phyloP scores from a whole-genome alignment of 345 rosid genomes.

The Tarenaya hassleriana region DNA sequence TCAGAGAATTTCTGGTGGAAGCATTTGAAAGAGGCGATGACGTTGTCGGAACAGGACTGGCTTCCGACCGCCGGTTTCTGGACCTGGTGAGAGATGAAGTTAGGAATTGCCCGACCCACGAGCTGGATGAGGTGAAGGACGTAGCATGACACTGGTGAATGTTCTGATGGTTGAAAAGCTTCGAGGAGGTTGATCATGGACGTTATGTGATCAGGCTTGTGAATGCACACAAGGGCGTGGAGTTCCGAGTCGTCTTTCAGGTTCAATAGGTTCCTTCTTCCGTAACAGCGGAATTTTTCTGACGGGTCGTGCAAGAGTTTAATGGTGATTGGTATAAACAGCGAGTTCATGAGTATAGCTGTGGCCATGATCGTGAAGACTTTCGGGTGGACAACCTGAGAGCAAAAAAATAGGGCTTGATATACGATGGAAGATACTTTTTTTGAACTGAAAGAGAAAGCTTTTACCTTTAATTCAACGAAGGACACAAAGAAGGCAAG shows the following conservation, averaged over 20 bases:
- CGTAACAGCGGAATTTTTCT: slow-evolving; percentile 36
- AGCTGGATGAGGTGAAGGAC: slow-evolving; percentile 51
- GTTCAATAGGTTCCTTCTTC: slow-evolving; percentile 27
- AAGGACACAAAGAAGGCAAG: slow-evolving; percentile 23
- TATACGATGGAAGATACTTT: slow-evolving; percentile 20
- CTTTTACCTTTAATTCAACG: slow-evolving; percentile 24
- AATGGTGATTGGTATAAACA: slow-evolving; percentile 23
- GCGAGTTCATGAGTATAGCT: slow-evolving; percentile 18
- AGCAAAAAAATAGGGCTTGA: neutral
- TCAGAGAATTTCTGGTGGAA: slow-evolving; percentile 18
- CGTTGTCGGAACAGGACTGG: slow-evolving; percentile 32
- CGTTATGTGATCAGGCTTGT: slow-evolving; percentile 32
- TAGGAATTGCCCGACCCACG: slow-evolving; percentile 38
- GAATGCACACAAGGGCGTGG: slow-evolving; percentile 37
- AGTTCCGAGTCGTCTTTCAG: slow-evolving; percentile 28
- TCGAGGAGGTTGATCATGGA: slow-evolving; percentile 29
- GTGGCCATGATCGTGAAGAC: slow-evolving; percentile 15
- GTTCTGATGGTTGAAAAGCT: slow-evolving; percentile 23
- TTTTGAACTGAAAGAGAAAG: slow-evolving; percentile 29
- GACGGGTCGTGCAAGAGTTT: slow-evolving; percentile 33
- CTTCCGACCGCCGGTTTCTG: slow-evolving; percentile 20
- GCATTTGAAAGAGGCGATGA: slow-evolving; percentile 30
- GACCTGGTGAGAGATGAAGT: slow-evolving; percentile 42
- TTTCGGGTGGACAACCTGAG: slow-evolving; percentile 15
- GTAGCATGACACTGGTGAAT: slow-evolving; percentile 28